Evolutionary conservation across 2,329 filamentous ascomycete genomes (phyloP).

Genomic region (Penicillium sp.): DNA sequence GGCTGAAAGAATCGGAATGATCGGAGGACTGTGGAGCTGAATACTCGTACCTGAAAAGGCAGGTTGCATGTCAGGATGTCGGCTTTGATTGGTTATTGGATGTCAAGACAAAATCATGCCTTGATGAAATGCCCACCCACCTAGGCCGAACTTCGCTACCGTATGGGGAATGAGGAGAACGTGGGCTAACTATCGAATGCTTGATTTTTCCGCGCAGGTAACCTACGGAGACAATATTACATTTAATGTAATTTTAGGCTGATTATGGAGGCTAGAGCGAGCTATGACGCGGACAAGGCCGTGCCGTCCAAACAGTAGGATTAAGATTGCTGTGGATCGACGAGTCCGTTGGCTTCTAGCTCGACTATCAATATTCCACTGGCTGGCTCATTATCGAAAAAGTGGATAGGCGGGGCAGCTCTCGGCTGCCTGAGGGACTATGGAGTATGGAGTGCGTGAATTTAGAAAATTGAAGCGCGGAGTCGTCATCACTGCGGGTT

Average conservation of each 20-base stretch:
- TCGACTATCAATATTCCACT: constrained; percentile 7
- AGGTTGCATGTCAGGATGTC: not conserved
- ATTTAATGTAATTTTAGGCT: not conserved
- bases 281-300: constrained; percentile 14
- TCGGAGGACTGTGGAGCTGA: not conserved
- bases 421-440: not conserved
- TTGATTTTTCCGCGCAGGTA: not conserved
- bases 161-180: not conserved
- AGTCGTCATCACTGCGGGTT: not conserved
- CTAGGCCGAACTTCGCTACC: not conserved
- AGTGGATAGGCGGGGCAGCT: not conserved
- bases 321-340: constrained; percentile 17
- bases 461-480: not conserved
- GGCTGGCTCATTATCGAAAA: not conserved
- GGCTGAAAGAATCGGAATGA: not conserved
- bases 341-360: not conserved
- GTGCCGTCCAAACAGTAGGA: not conserved
- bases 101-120: not conserved
- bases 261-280: not conserved
- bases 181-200: not conserved
- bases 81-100: not conserved
- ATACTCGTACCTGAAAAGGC: not conserved
- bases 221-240: not conserved
- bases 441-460: not conserved
- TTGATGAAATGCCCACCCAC: not conserved